Percentiles rank a stretch among this genome's conserved stretches.
Evolutionary conservation across 129 eudicot species (phyloP).

Genomic region (Ambrosia artemisiifolia): DNA sequence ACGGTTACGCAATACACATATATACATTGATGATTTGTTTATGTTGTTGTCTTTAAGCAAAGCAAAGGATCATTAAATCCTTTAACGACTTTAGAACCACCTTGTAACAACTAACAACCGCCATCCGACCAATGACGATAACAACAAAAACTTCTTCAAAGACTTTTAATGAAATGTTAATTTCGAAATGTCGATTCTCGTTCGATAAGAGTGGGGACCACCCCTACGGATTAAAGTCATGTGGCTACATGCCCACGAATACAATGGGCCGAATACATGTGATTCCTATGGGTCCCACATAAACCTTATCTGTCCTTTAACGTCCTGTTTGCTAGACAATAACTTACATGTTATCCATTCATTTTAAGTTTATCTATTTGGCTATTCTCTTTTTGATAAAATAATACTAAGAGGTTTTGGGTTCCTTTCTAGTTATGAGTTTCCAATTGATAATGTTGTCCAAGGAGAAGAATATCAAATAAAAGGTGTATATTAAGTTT

Average conservation of each 20-base stretch:
- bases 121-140: background rate
- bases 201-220: background rate
- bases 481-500: no score
- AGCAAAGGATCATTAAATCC: background rate
- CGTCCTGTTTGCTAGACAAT: background rate
- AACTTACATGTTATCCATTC: background rate
- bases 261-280: background rate
- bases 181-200: no score
- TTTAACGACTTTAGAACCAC: background rate
- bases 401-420: no score
- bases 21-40: background rate
- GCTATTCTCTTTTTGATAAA: no score
- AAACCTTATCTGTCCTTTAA: conserved; percentile 12
- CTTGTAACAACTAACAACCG: background rate
- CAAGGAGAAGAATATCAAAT: no score
- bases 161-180: background rate
- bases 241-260: background rate
- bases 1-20: no score
- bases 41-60: background rate
- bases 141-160: background rate
- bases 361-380: background rate
- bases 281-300: background rate
- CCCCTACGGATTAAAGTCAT: background rate
- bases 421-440: no score
- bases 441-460: no score